Base-by-base conservation (phyloP, 805 yeast species). In the Wickerhamomyces alni region DNA sequence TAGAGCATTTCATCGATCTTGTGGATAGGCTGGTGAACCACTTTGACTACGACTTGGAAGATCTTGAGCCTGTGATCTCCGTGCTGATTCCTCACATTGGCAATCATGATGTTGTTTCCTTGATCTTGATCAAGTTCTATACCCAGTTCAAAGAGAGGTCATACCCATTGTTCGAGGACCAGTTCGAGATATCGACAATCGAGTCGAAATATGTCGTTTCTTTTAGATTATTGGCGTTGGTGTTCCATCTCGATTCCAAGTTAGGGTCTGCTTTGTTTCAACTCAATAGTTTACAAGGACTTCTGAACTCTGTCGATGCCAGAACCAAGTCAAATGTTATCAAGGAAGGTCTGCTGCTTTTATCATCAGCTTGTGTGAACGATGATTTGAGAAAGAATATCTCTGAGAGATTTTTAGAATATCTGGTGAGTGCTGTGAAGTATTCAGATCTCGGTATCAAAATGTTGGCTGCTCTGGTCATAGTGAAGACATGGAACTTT, bases 401-500 rank as follows among this genome's bases (percentile, higher is more conserved):
- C 31, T 61, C 74, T 1, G 62, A 66, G 17, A 62, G 66, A 34
- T 80, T 72, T 54, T 43, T 67, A 28, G 51, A 58, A 5, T 48
- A 73, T 0, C 52, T 78, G 17, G 56, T 70, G 17, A 53, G 57
- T 30, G 69, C 72, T 0, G 41, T 69, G 10, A 58, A 39, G 30
- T 36, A 32, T n/a, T 17, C 36, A 1, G 42, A 46, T 19, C 39
- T 45, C 8, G 47, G 53, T 3, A 55, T 58, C 19, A 58, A 58
- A 37, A 37, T 65, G 8, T 50, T 67, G 11, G 60, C 79, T 0
- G 63, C 72, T 0, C 50, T 77, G 29, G 71, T 72, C 4, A 49
- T 77, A n/a, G 59, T 76, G 7, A 80, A 80, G 53, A 57, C 77
- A 3, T 79, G 84, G 84, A 69, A 70, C 37, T 66, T 70, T 40